Conservation (phyloP, 2,329 filamentous ascomycete genomes). For the Grosmannia serpens region DNA sequence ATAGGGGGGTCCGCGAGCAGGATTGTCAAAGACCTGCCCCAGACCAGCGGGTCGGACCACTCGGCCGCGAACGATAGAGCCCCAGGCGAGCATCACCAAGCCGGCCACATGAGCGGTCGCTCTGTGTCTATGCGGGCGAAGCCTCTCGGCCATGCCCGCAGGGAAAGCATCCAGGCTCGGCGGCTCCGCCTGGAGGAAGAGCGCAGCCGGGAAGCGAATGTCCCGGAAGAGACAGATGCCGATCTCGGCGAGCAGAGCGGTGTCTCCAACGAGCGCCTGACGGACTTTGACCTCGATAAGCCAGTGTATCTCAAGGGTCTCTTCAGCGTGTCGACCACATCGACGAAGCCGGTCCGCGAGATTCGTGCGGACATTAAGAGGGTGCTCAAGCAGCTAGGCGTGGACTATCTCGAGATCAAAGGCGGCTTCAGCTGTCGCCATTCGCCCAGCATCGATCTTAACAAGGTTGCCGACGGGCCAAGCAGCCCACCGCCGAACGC, state of each 20-base stretch:
- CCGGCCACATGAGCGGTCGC: slow-evolving; percentile 31
- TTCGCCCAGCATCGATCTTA: slow-evolving; percentile 77
- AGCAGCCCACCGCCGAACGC: slow-evolving; percentile 36
- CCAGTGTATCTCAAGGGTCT: slow-evolving; percentile 93
- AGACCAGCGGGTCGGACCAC: slow-evolving; percentile 70
- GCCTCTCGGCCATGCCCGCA: slow-evolving; percentile 76
- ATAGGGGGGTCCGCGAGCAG: slow-evolving; percentile 23
- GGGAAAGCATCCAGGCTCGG: slow-evolving; percentile 85
- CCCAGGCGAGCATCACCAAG: slow-evolving; percentile 34
- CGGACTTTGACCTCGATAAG: slow-evolving; percentile 71
- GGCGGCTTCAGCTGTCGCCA: slow-evolving; percentile 88
- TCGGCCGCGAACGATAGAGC: slow-evolving; percentile 46
- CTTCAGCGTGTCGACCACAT: slow-evolving; percentile 95
- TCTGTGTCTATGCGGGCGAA: slow-evolving; percentile 64
- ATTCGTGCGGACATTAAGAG: slow-evolving; percentile 86
- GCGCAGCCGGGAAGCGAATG: slow-evolving; percentile 55
- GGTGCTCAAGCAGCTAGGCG: slow-evolving; percentile 74
- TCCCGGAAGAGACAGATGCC: slow-evolving; percentile 82
- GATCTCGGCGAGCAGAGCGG: slow-evolving; percentile 56
- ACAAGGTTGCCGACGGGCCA: slow-evolving; percentile 55
- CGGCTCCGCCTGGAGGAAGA: slow-evolving; percentile 48
- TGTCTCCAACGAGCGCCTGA: slow-evolving; percentile 47
- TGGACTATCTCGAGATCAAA: slow-evolving; percentile 87
- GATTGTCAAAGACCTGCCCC: slow-evolving; percentile 51
- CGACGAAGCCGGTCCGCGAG: slow-evolving; percentile 73